A percentile compares a stretch with the other conserved stretches of the same genome.
These are phyloP conservation scores for Truncatella angustata DNA, from an alignment of 2,329 filamentous ascomycete species.

Conservation along the genomic window DNA sequence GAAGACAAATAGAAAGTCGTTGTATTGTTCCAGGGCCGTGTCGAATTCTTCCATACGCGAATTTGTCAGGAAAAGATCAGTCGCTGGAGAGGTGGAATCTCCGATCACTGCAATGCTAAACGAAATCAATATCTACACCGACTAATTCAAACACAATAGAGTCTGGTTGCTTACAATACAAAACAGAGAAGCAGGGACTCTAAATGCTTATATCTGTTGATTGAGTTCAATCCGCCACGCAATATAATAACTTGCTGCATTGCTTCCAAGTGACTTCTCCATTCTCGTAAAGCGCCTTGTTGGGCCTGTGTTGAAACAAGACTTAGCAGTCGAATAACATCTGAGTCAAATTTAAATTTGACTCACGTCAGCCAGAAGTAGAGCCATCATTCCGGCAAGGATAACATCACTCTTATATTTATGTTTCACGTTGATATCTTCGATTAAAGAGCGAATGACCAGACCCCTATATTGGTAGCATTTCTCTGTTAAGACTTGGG, in stretches of 20 bases:
- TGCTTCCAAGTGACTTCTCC: background rate
- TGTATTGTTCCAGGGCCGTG: background rate
- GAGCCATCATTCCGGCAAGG: conserved; percentile 30
- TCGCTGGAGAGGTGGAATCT: background rate
- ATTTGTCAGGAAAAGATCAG: background rate
- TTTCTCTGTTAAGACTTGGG: conserved; percentile 17
- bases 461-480: conserved; percentile 30
- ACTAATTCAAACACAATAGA: background rate
- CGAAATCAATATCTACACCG: background rate
- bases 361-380: conserved; percentile 32
- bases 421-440: conserved; percentile 20
- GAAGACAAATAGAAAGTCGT: conserved; percentile 16
- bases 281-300: background rate
- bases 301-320: background rate
- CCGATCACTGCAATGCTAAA: background rate
- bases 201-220: background rate
- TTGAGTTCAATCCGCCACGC: background rate
- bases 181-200: background rate
- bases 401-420: conserved; percentile 22
- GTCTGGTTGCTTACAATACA: background rate
- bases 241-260: background rate
- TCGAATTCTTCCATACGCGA: background rate
- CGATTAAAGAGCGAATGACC: conserved; percentile 28
- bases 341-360: background rate
- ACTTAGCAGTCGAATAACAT: background rate